Percentiles rank a stretch among this genome's conserved stretches.
These are phyloP conservation scores for Yamadazyma kanchanaburiensis DNA, from an alignment of 1,139 yeast genomes.

Conservation along the genomic window DNA sequence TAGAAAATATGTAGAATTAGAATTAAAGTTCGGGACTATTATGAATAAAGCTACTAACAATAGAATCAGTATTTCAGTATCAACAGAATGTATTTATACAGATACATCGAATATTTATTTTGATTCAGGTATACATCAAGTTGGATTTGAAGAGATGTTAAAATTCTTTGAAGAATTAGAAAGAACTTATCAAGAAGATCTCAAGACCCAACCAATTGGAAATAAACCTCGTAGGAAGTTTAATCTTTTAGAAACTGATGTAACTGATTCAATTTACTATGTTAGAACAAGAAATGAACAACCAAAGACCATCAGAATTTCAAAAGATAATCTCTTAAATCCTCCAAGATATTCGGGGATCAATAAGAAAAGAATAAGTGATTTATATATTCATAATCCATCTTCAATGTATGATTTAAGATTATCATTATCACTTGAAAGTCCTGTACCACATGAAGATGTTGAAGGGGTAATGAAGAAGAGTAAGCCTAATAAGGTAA, in stretches of 20 bases:
- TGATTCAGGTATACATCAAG: conserved; percentile 68
- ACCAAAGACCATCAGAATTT: conserved; percentile 61
- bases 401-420: conserved; percentile 75
- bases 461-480: conserved; percentile 34
- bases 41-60: conserved; percentile 63
- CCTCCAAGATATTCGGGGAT: conserved; percentile 72
- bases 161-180: conserved; percentile 57
- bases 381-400: conserved; percentile 70
- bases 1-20: conserved; percentile 69
- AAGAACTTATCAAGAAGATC: conserved; percentile 40
- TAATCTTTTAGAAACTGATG: conserved; percentile 37
- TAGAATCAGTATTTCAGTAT: conserved; percentile 67
- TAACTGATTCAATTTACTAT: conserved; percentile 40
- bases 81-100: conserved; percentile 69
- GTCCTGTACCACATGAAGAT: conserved; percentile 61
- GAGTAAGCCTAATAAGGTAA: conserved; percentile 46
- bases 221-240: conserved; percentile 36
- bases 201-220: conserved; percentile 16
- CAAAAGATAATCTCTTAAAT: conserved; percentile 54
- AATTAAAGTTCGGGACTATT: conserved; percentile 76
- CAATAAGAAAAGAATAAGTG: conserved; percentile 68
- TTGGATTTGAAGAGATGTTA: conserved; percentile 59
- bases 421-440: conserved; percentile 71
- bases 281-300: conserved; percentile 43
- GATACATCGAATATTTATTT: conserved; percentile 58